Percentiles rank a stretch among this genome's conserved stretches.
Conservation (phyloP, 148 eudicot species). For the Diospyros lotus region DNA sequence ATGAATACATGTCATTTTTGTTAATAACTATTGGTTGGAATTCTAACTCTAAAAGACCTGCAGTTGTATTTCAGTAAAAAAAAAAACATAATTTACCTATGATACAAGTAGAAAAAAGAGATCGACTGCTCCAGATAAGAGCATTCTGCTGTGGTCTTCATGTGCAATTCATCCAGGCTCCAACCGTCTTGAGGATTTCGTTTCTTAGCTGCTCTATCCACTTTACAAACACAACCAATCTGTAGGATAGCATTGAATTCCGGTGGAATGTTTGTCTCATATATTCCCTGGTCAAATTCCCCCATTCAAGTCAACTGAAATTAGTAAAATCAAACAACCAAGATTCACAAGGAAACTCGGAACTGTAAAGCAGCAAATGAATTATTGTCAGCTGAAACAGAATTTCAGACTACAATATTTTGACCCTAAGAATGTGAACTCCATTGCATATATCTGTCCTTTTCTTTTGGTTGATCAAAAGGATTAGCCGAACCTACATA, state of each 20-base stretch:
- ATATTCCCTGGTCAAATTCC: constrained; percentile 69
- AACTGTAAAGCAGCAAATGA: not conserved
- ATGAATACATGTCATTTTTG: too few relatives aligned
- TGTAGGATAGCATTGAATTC: constrained; percentile 79
- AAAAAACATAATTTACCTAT: constrained; percentile 46
- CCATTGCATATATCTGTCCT: too few relatives aligned
- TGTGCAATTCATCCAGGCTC: constrained; percentile 77
- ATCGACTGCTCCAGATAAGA: constrained; percentile 69
- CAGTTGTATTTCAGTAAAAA: not conserved
- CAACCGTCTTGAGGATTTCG: constrained; percentile 71
- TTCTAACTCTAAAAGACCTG: not conserved
- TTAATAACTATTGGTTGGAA: not conserved
- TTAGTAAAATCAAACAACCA: not conserved
- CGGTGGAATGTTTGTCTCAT: constrained; percentile 76
- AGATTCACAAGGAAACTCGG: not conserved
- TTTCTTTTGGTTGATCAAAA: not conserved
- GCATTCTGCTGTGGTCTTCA: constrained; percentile 92
- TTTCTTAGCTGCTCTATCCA: constrained; percentile 66
- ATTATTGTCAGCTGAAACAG: not conserved
- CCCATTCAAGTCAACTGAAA: not conserved
- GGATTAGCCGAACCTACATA: too few relatives aligned
- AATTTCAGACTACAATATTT: not conserved
- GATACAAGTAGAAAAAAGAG: constrained; percentile 86
- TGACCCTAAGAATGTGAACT: not conserved
- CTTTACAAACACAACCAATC: constrained; percentile 95